Evolutionary conservation across 352 stramenopile species (phyloP).

Genomic region (Globisporangium nodosum): DNA sequence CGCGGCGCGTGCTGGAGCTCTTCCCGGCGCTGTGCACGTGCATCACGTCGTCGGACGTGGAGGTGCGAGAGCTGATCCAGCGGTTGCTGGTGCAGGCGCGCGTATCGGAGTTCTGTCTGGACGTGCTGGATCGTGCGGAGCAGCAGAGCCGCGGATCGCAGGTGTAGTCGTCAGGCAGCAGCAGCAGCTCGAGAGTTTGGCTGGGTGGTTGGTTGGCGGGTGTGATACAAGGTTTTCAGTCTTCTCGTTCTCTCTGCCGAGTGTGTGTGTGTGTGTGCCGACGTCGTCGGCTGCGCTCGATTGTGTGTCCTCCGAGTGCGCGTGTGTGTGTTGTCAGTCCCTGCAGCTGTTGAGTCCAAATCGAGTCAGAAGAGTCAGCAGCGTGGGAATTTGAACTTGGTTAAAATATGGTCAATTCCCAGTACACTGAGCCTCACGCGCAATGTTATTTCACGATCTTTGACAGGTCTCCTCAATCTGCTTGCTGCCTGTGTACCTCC

Average conservation of each 20-base stretch:
- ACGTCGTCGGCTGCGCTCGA: neutral
- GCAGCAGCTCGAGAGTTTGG: neutral
- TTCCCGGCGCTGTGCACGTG: conserved; percentile 72
- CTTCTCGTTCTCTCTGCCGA: neutral
- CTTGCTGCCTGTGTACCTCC: no score
- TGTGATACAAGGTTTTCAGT: neutral
- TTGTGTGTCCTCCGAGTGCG: neutral
- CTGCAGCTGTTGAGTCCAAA: no score
- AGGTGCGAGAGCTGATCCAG: conserved; percentile 68
- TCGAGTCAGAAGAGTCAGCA: no score
- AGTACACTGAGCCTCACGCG: neutral
- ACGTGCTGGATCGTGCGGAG: conserved; percentile 23
- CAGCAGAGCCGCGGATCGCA: neutral
- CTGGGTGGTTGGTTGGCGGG: neutral
- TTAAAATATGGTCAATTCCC: no score
- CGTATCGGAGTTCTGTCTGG: conserved; percentile 49
- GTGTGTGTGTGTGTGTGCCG: no score
- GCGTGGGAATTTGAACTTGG: no score
- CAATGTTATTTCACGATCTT: neutral
- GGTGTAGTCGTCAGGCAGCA: neutral
- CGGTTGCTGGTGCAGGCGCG: conserved; percentile 47
- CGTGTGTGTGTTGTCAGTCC: no score
- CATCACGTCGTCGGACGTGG: conserved; percentile 59
- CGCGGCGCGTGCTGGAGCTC: conserved; percentile 61
- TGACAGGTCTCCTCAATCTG: neutral